Percentiles rank a stretch among this genome's conserved stretches.
Evolutionary conservation across 192 early-diverging fungal species (phyloP).

Genomic region (Coemansia sp.): DNA sequence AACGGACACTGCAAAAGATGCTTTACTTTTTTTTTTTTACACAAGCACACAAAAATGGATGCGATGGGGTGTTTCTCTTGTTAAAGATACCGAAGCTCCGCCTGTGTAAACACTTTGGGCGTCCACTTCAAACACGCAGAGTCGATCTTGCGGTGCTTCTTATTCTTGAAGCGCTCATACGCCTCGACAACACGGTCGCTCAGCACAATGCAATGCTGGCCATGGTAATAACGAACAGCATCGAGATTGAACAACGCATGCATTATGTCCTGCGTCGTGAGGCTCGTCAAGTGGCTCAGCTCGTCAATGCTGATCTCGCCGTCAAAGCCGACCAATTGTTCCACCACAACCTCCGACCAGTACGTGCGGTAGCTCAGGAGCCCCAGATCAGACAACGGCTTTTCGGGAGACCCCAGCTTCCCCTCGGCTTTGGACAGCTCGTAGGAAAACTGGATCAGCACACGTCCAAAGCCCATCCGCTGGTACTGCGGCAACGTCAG

Average conservation of each 20-base stretch:
- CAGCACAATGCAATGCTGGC: slow-evolving; percentile 86
- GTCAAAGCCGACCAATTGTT: slow-evolving; percentile 67
- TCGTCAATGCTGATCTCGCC: slow-evolving; percentile 91
- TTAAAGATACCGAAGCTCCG: slow-evolving; percentile 75
- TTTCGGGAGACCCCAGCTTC: slow-evolving; percentile 94
- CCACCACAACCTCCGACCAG: slow-evolving; percentile 91
- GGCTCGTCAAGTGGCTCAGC: slow-evolving; percentile 79
- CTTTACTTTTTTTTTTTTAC: no score
- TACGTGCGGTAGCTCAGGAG: slow-evolving; percentile 93
- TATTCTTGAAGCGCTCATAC: slow-evolving; percentile 75
- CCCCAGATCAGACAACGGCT: slow-evolving; percentile 97
- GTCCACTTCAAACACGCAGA: slow-evolving; percentile 78
- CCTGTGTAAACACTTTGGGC: slow-evolving; percentile 77
- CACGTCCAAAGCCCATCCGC: slow-evolving; percentile 91
- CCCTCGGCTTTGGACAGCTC: slow-evolving; percentile 94
- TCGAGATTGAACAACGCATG: slow-evolving; percentile 89
- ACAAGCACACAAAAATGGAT: no score
- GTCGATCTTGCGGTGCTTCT: slow-evolving; percentile 80
- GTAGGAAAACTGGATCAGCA: slow-evolving; percentile 97
- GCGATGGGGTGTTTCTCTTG: background rate
- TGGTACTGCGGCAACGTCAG: slow-evolving; percentile 97
- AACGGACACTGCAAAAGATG: no score
- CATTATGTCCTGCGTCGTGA: slow-evolving; percentile 89
- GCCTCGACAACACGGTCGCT: slow-evolving; percentile 84
- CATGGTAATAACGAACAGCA: slow-evolving; percentile 88